Evolutionary conservation across 257 asterid genomes (phyloP).

Genomic region (Ocimum tenuiflorum): DNA sequence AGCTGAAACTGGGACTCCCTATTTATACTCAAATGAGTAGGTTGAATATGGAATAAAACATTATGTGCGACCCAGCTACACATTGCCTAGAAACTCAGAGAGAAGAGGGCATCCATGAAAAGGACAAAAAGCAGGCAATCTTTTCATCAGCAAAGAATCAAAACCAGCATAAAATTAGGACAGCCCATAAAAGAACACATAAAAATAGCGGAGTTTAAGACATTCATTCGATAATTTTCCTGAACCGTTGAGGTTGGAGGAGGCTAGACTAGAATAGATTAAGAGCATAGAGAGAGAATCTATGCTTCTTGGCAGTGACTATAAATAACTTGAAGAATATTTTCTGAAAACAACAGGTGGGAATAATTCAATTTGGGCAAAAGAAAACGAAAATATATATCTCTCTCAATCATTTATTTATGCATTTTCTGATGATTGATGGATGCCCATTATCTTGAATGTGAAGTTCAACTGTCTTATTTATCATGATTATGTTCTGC

Average conservation of each 20-base stretch:
- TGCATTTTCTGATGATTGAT: conserved; percentile 56
- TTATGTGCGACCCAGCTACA: conserved; percentile 72
- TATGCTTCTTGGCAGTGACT: conserved; percentile 50
- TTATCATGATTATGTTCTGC: conserved; percentile 53
- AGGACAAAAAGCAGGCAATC: conserved; percentile 57
- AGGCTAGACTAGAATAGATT: conserved; percentile 32
- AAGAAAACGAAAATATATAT: conserved; percentile 26
- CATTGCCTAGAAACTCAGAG: conserved; percentile 52
- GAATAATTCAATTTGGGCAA: conserved; percentile 47
- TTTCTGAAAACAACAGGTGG: conserved; percentile 54
- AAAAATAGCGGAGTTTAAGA: not conserved
- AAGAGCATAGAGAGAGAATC: conserved; percentile 51
- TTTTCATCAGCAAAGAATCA: conserved; percentile 49
- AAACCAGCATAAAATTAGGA: conserved; percentile 29
- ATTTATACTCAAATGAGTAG: conserved; percentile 57
- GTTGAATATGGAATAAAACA: conserved; percentile 45
- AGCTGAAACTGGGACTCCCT: conserved; percentile 27
- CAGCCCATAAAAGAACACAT: conserved; percentile 13
- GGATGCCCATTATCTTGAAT: conserved; percentile 69
- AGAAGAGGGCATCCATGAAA: conserved; percentile 51
- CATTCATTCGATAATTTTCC: conserved; percentile 23
- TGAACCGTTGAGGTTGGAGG: conserved; percentile 52
- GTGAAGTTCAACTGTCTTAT: conserved; percentile 50
- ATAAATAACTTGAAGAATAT: conserved; percentile 55
- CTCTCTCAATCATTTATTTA: conserved; percentile 59